phyloP scores from a whole-genome alignment of 208 protist species.

The Crithidia expoeki region DNA sequence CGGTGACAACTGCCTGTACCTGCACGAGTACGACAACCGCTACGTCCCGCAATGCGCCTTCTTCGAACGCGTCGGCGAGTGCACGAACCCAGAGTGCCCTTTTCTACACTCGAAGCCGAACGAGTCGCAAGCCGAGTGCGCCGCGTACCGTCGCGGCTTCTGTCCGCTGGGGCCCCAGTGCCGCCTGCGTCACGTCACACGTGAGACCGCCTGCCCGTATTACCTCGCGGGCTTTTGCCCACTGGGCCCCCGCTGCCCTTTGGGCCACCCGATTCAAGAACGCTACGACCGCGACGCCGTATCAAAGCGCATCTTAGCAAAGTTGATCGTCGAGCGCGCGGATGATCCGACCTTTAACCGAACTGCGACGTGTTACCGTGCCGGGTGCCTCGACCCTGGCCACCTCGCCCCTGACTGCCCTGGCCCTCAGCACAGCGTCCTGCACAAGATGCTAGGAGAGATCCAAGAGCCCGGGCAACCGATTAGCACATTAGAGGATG shows the following conservation, averaged over 20 bases:
- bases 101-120: constrained; percentile 92
- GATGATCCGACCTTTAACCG: constrained; percentile 78
- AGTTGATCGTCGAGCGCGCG: constrained; percentile 72
- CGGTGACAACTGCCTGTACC: constrained; percentile 95
- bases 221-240: constrained; percentile 96
- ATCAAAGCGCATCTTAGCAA: constrained; percentile 61
- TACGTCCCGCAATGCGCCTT: constrained; percentile 97
- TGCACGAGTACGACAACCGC: constrained; percentile 95
- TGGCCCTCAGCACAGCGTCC: constrained; percentile 61
- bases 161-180: constrained; percentile 91
- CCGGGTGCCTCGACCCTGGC: constrained; percentile 84
- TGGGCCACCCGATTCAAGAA: constrained; percentile 91
- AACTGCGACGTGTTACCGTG: constrained; percentile 76
- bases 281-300: constrained; percentile 77
- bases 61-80: constrained; percentile 95
- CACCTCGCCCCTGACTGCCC: constrained; percentile 86
- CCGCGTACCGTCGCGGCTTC: constrained; percentile 90
- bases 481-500: constrained; percentile 47
- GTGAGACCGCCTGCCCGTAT: constrained; percentile 76
- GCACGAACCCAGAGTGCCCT: constrained; percentile 96
- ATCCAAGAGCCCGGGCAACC: constrained; percentile 82
- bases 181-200: constrained; percentile 85
- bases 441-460: constrained; percentile 61
- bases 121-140: constrained; percentile 86
- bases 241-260: constrained; percentile 92